Conservation (phyloP, 2,329 filamentous ascomycete genomes). For the Cladophialophora yegresii region DNA sequence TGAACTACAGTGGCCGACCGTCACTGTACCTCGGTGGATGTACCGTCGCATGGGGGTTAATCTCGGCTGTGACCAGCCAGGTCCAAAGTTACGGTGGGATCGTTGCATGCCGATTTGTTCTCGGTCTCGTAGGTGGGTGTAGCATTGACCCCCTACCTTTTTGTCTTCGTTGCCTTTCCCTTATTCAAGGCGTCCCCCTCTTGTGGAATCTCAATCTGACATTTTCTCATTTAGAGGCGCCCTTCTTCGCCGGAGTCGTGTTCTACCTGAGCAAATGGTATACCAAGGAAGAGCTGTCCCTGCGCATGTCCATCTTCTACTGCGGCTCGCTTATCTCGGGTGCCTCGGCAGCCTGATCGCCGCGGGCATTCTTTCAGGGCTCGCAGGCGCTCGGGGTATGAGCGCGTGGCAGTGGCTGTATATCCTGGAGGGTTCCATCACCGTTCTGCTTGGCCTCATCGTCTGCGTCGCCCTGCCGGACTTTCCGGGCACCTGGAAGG, state of each 20-base stretch:
- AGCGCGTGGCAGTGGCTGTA: constrained; percentile 46
- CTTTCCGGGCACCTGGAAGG: constrained; percentile 41
- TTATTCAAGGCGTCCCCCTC: too few species aligned
- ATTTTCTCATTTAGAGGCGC: constrained; percentile 51
- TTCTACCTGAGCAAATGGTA: constrained; percentile 68
- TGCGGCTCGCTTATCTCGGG: constrained; percentile 56
- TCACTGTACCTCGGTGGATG: too few species aligned
- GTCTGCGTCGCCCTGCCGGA: constrained; percentile 44
- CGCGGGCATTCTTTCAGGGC: constrained; percentile 42
- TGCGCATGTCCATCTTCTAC: constrained; percentile 45
- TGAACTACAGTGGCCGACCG: too few species aligned
- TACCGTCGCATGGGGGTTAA: too few species aligned
- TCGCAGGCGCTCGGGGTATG: constrained; percentile 7
- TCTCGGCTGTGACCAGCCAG: too few species aligned
- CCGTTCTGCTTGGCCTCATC: constrained; percentile 45
- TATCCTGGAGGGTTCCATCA: constrained; percentile 57
- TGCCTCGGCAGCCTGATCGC: neutral
- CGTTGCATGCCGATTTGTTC: too few species aligned
- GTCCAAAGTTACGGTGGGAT: too few species aligned
- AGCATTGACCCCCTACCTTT: constrained; percentile 33
- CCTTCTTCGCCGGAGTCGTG: constrained; percentile 67
- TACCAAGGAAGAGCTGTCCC: constrained; percentile 48
- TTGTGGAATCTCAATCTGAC: too few species aligned
- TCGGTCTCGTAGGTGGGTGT: too few species aligned
- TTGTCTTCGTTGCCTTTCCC: too few species aligned